These are phyloP conservation scores for Acanthochlamys bracteata DNA, from an alignment of 106 monocot genomes.

Conservation along the genomic window DNA sequence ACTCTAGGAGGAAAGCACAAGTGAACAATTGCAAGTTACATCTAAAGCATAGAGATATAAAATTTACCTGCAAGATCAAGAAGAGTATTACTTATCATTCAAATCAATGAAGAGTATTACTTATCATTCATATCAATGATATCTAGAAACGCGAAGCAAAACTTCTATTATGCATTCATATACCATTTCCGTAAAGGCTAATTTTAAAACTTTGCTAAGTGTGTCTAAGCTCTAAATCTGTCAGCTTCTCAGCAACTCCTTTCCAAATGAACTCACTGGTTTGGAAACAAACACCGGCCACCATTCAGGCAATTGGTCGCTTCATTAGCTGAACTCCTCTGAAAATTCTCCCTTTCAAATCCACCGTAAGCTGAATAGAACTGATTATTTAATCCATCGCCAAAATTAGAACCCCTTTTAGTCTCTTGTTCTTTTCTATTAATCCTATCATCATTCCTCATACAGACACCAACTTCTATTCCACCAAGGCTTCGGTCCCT, in stretches of 20 bases:
- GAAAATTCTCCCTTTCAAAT: neutral
- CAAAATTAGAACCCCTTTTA: slow-evolving; percentile 9
- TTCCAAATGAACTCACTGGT: slow-evolving; percentile 2
- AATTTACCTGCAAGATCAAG: slow-evolving; percentile 30
- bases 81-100: neutral
- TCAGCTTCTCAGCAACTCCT: slow-evolving; percentile 47
- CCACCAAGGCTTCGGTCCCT: slow-evolving; percentile 91
- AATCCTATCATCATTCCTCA: slow-evolving; percentile 2
- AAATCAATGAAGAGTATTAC: neutral
- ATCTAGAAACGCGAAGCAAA: no score
- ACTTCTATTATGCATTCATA: no score
- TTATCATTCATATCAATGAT: neutral
- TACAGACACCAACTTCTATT: slow-evolving; percentile 79
- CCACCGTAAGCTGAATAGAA: slow-evolving; percentile 17
- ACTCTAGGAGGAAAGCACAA: slow-evolving; percentile 20
- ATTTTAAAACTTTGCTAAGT: neutral
- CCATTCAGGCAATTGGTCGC: slow-evolving; percentile 58
- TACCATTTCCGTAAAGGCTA: no score
- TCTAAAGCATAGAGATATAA: slow-evolving; percentile 1
- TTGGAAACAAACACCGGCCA: slow-evolving; percentile 35
- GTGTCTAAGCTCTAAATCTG: slow-evolving; percentile 56
- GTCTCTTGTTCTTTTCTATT: slow-evolving; percentile 3
- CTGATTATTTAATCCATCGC: slow-evolving; percentile 10
- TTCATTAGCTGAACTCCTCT: slow-evolving; percentile 13
- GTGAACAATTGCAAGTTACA: slow-evolving; percentile 10